phyloP scores from a whole-genome alignment of 768 basidiomycete species.

The Rhodosporidiobolus odoratus region DNA sequence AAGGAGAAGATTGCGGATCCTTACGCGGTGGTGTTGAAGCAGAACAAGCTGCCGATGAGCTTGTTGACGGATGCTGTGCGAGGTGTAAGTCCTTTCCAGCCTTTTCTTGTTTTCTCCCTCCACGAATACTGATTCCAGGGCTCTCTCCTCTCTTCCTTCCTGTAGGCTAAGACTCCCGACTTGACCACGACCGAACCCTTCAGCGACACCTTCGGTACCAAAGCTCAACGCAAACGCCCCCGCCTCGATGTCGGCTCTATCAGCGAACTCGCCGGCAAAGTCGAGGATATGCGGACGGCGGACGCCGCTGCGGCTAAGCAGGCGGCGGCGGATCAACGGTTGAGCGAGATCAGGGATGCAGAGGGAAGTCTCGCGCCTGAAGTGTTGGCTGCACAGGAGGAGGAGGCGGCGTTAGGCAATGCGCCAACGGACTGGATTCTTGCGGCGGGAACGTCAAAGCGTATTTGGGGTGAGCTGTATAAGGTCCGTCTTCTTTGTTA shows the following conservation, averaged over 20 bases:
- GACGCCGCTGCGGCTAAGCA: conserved; percentile 10
- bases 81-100: conserved; percentile 54
- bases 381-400: conserved; percentile 19
- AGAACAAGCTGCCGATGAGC: conserved; percentile 97
- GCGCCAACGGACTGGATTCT: conserved; percentile 51
- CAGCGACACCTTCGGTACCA: conserved; percentile 87
- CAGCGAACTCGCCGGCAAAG: conserved; percentile 65
- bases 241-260: conserved; percentile 82
- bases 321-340: conserved; percentile 27
- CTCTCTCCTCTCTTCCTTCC: neutral
- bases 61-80: conserved; percentile 71
- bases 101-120: neutral
- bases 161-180: conserved; percentile 63
- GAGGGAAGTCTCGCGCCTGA: conserved; percentile 33
- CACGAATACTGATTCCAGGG: neutral
- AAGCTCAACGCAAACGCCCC: conserved; percentile 86
- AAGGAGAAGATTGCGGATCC: conserved; percentile 81
- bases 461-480: conserved; percentile 97
- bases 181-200: conserved; percentile 97
- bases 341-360: conserved; percentile 28
- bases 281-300: conserved; percentile 11
- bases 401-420: conserved; percentile 24
- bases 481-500: conserved; percentile 50
- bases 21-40: conserved; percentile 84
- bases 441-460: conserved; percentile 85